Conservation (phyloP, 768 basidiomycete species). For the Paxillus rubicundulus region DNA sequence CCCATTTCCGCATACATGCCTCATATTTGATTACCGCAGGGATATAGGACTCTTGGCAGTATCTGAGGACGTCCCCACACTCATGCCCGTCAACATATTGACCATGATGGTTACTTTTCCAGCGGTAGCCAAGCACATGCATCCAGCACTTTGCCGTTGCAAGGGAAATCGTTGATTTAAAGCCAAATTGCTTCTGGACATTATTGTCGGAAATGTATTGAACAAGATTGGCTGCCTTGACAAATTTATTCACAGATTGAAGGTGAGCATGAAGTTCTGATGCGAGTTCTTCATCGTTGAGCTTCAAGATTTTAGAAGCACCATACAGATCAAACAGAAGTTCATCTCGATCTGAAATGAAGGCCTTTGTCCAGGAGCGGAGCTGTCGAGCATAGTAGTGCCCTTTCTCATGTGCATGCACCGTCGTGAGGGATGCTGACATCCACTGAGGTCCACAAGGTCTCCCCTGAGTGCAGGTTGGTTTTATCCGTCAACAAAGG, state of each 20-base stretch:
- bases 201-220: constrained; percentile 6
- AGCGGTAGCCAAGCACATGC: constrained; percentile 20
- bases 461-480: no score
- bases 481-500: no score
- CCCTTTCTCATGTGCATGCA: no score
- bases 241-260: no score
- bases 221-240: constrained; percentile 16
- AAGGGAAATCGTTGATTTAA: constrained; percentile 18
- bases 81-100: no score
- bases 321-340: constrained; percentile 23
- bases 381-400: no score
- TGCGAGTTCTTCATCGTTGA: constrained; percentile 14
- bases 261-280: constrained; percentile 9
- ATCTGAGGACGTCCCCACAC: constrained; percentile 30
- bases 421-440: no score
- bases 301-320: constrained; percentile 7
- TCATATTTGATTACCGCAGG: constrained; percentile 10
- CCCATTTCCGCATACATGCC: constrained; percentile 23
- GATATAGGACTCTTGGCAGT: constrained; percentile 23
- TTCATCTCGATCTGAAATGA: no score
- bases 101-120: constrained; percentile 17
- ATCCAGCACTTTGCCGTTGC: constrained; percentile 41
- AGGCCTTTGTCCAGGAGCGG: no score
- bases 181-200: constrained; percentile 8
- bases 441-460: no score